phyloP scores from a whole-genome alignment of 768 basidiomycete species.

The Lepiota venenata region DNA sequence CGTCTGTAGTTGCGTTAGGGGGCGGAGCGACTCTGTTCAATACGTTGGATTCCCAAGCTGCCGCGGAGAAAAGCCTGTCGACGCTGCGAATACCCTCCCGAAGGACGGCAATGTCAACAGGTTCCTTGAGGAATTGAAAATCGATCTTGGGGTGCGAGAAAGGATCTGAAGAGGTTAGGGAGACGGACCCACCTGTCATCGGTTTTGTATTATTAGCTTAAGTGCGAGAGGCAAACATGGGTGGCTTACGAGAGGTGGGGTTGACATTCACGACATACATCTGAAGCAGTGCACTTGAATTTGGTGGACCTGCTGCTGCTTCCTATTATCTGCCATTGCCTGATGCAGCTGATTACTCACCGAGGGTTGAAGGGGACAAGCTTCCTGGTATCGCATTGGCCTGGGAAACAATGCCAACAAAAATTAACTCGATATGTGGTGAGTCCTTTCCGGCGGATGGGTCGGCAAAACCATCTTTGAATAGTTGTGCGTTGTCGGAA shows the following conservation, averaged over 20 bases:
- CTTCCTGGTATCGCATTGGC: too few relatives aligned
- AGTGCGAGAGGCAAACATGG: too few relatives aligned
- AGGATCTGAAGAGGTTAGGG: conserved; percentile 33
- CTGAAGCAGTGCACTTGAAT: too few relatives aligned
- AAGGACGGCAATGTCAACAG: conserved; percentile 20
- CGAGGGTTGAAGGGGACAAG: too few relatives aligned
- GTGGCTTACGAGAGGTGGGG: background rate
- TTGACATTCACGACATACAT: background rate
- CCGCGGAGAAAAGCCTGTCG: conserved; percentile 16
- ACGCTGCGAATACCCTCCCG: conserved; percentile 16
- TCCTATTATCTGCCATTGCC: too few relatives aligned
- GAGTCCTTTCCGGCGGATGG: conserved; percentile 16
- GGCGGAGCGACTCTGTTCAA: background rate
- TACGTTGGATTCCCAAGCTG: conserved; percentile 13
- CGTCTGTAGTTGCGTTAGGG: conserved; percentile 10
- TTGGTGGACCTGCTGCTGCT: too few relatives aligned
- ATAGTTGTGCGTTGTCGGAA: conserved; percentile 25
- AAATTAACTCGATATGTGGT: conserved; percentile 14
- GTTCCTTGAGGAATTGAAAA: conserved; percentile 23
- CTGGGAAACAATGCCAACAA: too few relatives aligned
- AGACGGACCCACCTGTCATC: conserved; percentile 11
- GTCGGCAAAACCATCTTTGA: conserved; percentile 13
- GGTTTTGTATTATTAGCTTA: background rate
- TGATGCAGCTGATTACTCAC: too few relatives aligned
- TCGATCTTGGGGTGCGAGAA: conserved; percentile 42